Percentiles rank a stretch among this genome's conserved stretches.
phyloP scores from a whole-genome alignment of 768 basidiomycete species.

The Chalciporus sphaerocephalus region DNA sequence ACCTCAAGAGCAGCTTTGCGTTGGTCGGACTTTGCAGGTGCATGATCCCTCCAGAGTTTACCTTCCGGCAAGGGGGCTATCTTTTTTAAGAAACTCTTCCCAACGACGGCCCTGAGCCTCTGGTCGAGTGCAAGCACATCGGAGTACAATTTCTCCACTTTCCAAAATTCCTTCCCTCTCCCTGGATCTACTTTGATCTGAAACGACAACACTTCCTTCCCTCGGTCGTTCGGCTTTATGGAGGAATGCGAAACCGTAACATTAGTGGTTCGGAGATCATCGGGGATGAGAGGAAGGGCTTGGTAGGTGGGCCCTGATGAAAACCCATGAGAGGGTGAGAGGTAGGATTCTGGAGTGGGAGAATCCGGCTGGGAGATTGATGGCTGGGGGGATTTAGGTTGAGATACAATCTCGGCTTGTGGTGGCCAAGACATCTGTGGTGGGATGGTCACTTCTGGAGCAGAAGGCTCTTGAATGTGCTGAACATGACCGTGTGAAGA shows the following conservation, averaged over 20 bases:
- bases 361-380: conserved; percentile 24
- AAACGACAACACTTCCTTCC: conserved; percentile 91
- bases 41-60: conserved; percentile 93
- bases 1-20: conserved; percentile 84
- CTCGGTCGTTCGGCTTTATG: conserved; percentile 83
- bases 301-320: conserved; percentile 50
- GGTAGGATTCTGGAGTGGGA: conserved; percentile 29
- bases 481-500: conserved; percentile 28
- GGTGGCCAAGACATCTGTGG: conserved; percentile 25
- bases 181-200: conserved; percentile 72
- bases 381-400: conserved; percentile 17
- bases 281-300: conserved; percentile 62
- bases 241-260: conserved; percentile 75
- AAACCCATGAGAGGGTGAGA: conserved; percentile 19
- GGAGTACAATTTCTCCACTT: conserved; percentile 89
- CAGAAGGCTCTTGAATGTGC: conserved; percentile 10
- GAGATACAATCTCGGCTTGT: conserved; percentile 20
- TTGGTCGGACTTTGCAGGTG: conserved; percentile 94
- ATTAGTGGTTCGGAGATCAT: conserved; percentile 69
- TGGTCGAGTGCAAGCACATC: conserved; percentile 89
- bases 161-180: conserved; percentile 68
- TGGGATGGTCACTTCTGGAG: conserved; percentile 12
- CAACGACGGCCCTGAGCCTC: conserved; percentile 53
- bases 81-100: conserved; percentile 71
- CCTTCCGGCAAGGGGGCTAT: conserved; percentile 84